Evolutionary conservation across 352 stramenopile genomes (phyloP).

Genomic region (Thalassiosira oceanica): DNA sequence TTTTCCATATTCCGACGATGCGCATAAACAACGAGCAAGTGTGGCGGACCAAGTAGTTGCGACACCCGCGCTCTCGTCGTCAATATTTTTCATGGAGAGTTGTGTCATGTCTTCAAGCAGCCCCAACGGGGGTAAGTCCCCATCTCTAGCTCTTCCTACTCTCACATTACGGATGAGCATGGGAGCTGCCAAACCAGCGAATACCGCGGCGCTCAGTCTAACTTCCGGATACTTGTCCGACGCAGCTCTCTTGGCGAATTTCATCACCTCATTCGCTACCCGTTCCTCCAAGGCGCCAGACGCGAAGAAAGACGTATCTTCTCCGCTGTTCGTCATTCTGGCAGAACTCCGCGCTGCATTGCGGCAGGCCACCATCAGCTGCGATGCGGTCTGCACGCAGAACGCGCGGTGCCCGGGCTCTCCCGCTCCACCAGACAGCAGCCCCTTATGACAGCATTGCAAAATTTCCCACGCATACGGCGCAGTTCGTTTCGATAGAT

Average conservation of each 20-base stretch:
- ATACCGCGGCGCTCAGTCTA: conserved; percentile 49
- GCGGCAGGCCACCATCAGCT: conserved; percentile 61
- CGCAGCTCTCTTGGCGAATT: conserved; percentile 63
- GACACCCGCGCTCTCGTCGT: conserved; percentile 73
- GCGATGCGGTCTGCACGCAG: conserved; percentile 55
- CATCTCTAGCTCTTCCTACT: conserved; percentile 16
- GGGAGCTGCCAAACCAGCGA: conserved; percentile 57
- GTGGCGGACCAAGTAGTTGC: conserved; percentile 59
- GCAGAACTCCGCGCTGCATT: conserved; percentile 18
- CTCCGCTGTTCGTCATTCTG: conserved; percentile 1
- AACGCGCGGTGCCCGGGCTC: conserved; percentile 71
- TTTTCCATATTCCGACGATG: conserved; percentile 57
- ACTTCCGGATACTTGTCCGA: conserved; percentile 78
- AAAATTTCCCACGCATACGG: conserved; percentile 72
- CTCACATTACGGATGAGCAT: conserved; percentile 52
- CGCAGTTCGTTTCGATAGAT: conserved; percentile 53
- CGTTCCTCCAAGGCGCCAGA: conserved; percentile 69
- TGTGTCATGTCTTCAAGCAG: conserved; percentile 71
- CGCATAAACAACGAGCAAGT: conserved; percentile 70
- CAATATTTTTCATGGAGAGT: conserved; percentile 73
- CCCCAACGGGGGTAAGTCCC: conserved; percentile 20
- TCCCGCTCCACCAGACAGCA: conserved; percentile 67
- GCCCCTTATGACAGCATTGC: conserved; percentile 62
- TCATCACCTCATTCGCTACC: conserved; percentile 63
- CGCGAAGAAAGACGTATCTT: conserved; percentile 41